Conservation (phyloP, 352 stramenopile species). For the Peronospora farinosa region DNA sequence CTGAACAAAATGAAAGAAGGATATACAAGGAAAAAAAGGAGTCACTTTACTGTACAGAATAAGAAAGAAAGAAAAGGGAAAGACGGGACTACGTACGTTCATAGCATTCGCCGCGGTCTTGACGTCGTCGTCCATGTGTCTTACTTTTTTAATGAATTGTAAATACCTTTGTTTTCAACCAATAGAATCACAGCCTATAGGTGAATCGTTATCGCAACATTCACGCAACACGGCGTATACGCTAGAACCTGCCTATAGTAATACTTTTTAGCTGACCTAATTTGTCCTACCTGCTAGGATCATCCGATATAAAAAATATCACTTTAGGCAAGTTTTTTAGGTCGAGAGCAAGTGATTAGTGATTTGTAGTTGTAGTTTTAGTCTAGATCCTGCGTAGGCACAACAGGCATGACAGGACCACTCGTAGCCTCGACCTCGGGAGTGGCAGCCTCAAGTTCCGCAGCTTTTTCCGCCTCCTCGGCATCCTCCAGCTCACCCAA, state of each 20-base stretch:
- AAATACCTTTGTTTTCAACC: slow-evolving; percentile 15
- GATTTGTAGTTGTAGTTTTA: slow-evolving; percentile 43
- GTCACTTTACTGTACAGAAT: slow-evolving; percentile 37
- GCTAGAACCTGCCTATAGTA: too few species aligned
- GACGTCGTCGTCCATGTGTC: slow-evolving; percentile 39
- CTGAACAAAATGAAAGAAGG: slow-evolving; percentile 28
- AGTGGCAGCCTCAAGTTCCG: slow-evolving; percentile 32
- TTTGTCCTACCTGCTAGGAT: too few species aligned
- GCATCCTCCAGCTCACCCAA: slow-evolving; percentile 69
- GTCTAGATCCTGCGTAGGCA: slow-evolving; percentile 75
- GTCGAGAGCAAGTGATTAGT: slow-evolving; percentile 31
- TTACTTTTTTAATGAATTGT: slow-evolving; percentile 14
- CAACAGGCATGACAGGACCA: slow-evolving; percentile 26
- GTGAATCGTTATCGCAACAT: not conserved
- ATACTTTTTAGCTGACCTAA: too few species aligned
- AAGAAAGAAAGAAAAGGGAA: slow-evolving; percentile 1
- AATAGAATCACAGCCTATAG: slow-evolving; percentile 13
- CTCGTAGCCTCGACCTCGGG: slow-evolving; percentile 25
- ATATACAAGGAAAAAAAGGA: too few species aligned
- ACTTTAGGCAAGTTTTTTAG: too few species aligned
- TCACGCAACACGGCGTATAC: too few species aligned
- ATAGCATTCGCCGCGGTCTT: slow-evolving; percentile 46
- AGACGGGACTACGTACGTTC: slow-evolving; percentile 33
- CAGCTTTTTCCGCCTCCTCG: slow-evolving; percentile 51
- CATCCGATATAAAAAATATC: too few species aligned